phyloP scores from a whole-genome alignment of 441 rosid species.

The Gossypium davidsonii region DNA sequence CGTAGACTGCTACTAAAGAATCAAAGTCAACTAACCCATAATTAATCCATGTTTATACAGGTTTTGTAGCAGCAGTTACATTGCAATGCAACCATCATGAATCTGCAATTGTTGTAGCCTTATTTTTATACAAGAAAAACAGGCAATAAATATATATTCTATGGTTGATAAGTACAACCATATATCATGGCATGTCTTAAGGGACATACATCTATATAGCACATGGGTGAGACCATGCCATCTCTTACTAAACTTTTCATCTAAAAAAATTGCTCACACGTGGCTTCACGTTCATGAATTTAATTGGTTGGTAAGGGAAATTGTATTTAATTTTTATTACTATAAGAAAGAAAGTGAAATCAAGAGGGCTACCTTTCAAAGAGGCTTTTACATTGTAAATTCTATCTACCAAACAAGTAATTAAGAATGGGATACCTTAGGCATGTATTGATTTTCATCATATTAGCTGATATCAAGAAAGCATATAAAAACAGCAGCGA shows the following conservation, averaged over 20 bases:
- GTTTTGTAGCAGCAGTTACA: constrained; percentile 4
- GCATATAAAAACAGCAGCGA: no score
- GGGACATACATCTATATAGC: constrained; percentile 25
- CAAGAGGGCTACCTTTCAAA: no score
- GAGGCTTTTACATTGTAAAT: no score
- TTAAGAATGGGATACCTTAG: no score
- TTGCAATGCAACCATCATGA: constrained; percentile 10
- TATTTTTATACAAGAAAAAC: constrained; percentile 19
- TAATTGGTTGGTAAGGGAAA: neutral
- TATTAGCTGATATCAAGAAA: no score
- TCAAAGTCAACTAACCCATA: constrained; percentile 17
- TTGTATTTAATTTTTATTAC: neutral
- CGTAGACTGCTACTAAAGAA: constrained; percentile 2
- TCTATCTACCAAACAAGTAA: no score
- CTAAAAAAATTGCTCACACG: constrained; percentile 17
- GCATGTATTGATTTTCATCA: no score
- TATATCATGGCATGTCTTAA: constrained; percentile 26
- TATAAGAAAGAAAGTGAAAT: no score
- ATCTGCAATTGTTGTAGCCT: constrained; percentile 12
- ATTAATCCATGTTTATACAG: neutral
- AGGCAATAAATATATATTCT: neutral
- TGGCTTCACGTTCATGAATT: constrained; percentile 16
- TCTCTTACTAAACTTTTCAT: neutral
- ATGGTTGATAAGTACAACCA: constrained; percentile 24
- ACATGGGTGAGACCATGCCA: constrained; percentile 32